phyloP scores from a whole-genome alignment of 495 filamentous ascomycete genomes.

The Pseudoneurospora amorphoporcata region DNA sequence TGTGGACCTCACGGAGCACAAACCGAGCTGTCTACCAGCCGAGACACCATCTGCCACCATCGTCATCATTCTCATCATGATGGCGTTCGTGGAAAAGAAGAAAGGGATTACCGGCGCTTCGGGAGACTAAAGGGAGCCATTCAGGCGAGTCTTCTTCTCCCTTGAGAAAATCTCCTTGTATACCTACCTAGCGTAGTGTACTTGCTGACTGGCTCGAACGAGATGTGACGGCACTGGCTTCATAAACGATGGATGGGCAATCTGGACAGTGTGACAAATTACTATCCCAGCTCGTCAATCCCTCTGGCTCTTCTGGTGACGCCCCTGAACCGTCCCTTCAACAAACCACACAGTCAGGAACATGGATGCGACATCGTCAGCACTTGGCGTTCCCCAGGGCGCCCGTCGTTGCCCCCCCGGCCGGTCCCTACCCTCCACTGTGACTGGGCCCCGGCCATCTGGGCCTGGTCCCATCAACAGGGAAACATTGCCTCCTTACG shows the following conservation, averaged over 20 bases:
- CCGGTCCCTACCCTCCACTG: constrained; percentile 5
- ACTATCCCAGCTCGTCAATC: background rate
- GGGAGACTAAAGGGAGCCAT: background rate
- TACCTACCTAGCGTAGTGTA: background rate
- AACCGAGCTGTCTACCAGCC: background rate
- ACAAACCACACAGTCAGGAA: constrained; percentile 5
- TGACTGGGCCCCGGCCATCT: constrained; percentile 9
- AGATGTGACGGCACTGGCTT: background rate
- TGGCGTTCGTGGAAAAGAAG: background rate
- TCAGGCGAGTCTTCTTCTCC: background rate
- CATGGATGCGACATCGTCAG: constrained; percentile 7
- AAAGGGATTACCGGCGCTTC: background rate
- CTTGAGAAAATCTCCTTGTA: background rate
- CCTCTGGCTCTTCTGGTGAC: background rate
- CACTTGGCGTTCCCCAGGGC: background rate
- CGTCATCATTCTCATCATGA: background rate
- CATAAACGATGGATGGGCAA: background rate
- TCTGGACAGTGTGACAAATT: background rate
- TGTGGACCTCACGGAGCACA: background rate
- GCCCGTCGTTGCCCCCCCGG: constrained; percentile 2
- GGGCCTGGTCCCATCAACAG: constrained; percentile 7
- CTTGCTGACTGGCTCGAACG: background rate
- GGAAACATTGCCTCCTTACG: constrained; percentile 9
- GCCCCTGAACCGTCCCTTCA: background rate
- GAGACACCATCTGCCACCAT: background rate